A percentile compares a stretch with the other conserved stretches of the same genome.
Conservation (phyloP, 495 filamentous ascomycete genomes). For the Aspergillus cavernicola region DNA sequence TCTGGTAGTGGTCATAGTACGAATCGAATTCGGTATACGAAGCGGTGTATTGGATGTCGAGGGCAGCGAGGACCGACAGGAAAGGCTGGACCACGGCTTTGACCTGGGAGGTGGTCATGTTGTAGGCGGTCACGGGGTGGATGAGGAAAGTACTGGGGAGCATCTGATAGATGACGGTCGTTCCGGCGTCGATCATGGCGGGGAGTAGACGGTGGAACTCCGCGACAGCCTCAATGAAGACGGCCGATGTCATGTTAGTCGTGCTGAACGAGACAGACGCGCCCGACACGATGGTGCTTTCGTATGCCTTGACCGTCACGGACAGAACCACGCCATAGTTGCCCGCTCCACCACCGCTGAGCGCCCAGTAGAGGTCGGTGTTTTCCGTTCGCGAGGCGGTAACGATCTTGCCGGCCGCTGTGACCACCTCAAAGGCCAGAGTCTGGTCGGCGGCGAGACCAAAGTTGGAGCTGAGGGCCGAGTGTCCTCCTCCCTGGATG, state of each 20-base stretch:
- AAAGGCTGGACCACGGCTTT: conserved; percentile 31
- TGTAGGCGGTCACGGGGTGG: conserved; percentile 36
- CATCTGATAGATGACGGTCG: conserved; percentile 46
- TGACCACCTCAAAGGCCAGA: conserved; percentile 61
- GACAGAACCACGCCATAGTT: conserved; percentile 61
- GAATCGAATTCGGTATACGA: conserved; percentile 30
- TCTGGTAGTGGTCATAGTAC: conserved; percentile 49
- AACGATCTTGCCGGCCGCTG: conserved; percentile 47
- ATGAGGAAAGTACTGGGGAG: conserved; percentile 43
- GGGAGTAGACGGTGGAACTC: conserved; percentile 45
- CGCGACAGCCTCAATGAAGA: conserved; percentile 41
- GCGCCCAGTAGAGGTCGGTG: conserved; percentile 64
- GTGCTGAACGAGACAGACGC: conserved; percentile 28
- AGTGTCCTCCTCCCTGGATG: conserved; percentile 61
- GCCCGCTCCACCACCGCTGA: conserved; percentile 62
- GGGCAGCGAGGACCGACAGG: conserved; percentile 21
- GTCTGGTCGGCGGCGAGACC: conserved; percentile 64
- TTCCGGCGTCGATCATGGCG: conserved; percentile 48
- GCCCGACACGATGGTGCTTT: conserved; percentile 34
- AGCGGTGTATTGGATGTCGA: conserved; percentile 27
- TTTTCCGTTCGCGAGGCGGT: conserved; percentile 52
- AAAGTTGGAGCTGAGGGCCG: conserved; percentile 46
- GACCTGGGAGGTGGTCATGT: conserved; percentile 27
- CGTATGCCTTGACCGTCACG: conserved; percentile 44
- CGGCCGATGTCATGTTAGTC: conserved; percentile 29